Conservation (phyloP, 1,284 basidiomycete genomes). For the Sporisorium iseilematis-ciliati region DNA sequence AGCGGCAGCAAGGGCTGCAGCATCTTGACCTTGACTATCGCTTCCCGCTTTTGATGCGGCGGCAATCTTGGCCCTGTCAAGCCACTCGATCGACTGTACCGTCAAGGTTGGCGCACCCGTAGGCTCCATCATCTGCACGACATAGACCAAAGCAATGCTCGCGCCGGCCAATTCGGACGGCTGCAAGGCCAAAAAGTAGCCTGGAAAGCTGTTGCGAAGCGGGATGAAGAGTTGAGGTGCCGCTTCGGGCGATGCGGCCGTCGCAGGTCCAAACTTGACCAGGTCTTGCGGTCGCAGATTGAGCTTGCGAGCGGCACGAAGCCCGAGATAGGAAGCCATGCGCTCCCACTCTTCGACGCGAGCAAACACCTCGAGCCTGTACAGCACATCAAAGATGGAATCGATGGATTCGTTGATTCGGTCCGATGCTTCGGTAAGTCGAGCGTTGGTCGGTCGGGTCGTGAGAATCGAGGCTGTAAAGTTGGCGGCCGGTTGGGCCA, state of each 20-base stretch:
- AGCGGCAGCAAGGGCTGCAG: neutral
- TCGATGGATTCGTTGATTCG: slow-evolving; percentile 51
- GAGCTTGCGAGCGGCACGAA: slow-evolving; percentile 78
- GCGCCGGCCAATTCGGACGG: slow-evolving; percentile 38
- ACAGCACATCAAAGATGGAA: slow-evolving; percentile 44
- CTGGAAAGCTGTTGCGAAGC: slow-evolving; percentile 46
- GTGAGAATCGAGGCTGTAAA: slow-evolving; percentile 43
- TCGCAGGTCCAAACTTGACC: slow-evolving; percentile 46
- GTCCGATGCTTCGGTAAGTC: slow-evolving; percentile 46
- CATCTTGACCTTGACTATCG: neutral
- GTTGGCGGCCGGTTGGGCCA: slow-evolving; percentile 9
- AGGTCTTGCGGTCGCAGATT: slow-evolving; percentile 73
- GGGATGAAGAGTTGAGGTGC: slow-evolving; percentile 51
- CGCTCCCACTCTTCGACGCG: slow-evolving; percentile 63
- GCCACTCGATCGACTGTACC: slow-evolving; percentile 58
- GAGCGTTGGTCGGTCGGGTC: slow-evolving; percentile 26
- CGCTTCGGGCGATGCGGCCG: slow-evolving; percentile 24
- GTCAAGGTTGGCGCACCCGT: slow-evolving; percentile 32
- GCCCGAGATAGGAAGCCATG: slow-evolving; percentile 61
- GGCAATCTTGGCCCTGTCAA: slow-evolving; percentile 49
- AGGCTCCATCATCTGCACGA: slow-evolving; percentile 42
- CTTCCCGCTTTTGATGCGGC: slow-evolving; percentile 12
- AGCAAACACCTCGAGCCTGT: slow-evolving; percentile 47
- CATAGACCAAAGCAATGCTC: slow-evolving; percentile 50
- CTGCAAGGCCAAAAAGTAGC: slow-evolving; percentile 56